Evolutionary conservation across 2,329 filamentous ascomycete genomes (phyloP), one percentile per base, ranked within the genome.

Genomic region (Septoria petroselini): DNA sequence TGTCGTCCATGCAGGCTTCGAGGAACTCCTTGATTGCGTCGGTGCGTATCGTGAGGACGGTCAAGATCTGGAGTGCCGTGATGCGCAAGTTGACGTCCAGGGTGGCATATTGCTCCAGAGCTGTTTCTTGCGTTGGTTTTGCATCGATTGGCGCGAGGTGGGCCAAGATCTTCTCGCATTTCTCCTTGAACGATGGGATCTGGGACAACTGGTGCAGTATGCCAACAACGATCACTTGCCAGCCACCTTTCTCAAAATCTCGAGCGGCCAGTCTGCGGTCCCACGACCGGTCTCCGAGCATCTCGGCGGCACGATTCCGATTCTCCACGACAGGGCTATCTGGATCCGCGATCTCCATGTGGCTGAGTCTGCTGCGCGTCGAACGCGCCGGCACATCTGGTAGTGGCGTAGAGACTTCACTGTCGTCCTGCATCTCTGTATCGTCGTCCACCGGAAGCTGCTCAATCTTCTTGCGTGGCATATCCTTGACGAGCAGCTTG

Each of bases 211-310:
- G 90, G 67, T 95, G 78, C 12, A 98, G 71, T 12, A 97, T 74
- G 5, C 91, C 93, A 35, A 95, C 84, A 64, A 97, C 79, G 55
- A 96, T 91, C 54, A 89, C 71, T 69, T 96, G 83, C 93, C 93
- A 98, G 15, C 90, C 90, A 48, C 91, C 93, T 37, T 91, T 81
- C 56, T 81, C 77, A 66, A 97, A 95, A 58, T 95, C 85, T 38
- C 91, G 85, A 62, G 86, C 86, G 57, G 84, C 83, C 17, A 96
- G 75, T 55, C 88, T 81, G 45, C 94, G 86, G 52, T 94, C 82
- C 93, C 93, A 98, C 59, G 88, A 81, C 57, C 85, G 90, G 5
- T 81, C 76, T 7, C 73, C 76, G 39, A 94, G 76, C 61, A 93
- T 81, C 53, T 95, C 89, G 17, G 84, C 80, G 6, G 89, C 91